phyloP scores from a whole-genome alignment of 345 rosid genomes.

The Leavenworthia alabamica region DNA sequence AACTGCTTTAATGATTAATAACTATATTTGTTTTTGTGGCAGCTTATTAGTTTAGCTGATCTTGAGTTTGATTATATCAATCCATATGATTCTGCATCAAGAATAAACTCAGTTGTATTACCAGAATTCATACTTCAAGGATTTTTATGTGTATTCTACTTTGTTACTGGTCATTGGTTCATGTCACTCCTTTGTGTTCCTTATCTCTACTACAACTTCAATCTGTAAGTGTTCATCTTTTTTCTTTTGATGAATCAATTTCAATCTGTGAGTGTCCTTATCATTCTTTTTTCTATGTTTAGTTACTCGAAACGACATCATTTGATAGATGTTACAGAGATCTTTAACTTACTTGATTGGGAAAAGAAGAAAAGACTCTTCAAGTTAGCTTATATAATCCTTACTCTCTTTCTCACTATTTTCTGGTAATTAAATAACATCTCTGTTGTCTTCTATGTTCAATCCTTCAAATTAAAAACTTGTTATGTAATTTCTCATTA shows the following conservation, averaged over 20 bases:
- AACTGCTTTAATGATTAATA: not conserved
- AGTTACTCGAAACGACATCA: constrained; percentile 63
- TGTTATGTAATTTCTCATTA: constrained; percentile 9
- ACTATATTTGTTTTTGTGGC: constrained; percentile 24
- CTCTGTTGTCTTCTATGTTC: not conserved
- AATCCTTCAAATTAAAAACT: not conserved
- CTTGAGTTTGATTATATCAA: constrained; percentile 73
- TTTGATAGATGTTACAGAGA: constrained; percentile 89
- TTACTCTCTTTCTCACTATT: constrained; percentile 62
- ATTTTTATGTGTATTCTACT: constrained; percentile 40
- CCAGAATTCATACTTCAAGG: constrained; percentile 59
- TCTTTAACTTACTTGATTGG: constrained; percentile 74
- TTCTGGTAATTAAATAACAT: constrained; percentile 50
- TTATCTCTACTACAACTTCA: constrained; percentile 56
- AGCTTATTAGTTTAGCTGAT: constrained; percentile 74
- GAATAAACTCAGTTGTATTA: constrained; percentile 55
- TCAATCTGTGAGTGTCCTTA: constrained; percentile 44
- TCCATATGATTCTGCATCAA: constrained; percentile 64
- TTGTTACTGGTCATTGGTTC: constrained; percentile 62
- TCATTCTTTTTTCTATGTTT: not conserved
- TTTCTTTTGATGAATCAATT: not conserved
- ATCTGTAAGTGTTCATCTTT: constrained; percentile 40
- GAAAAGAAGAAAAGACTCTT: constrained; percentile 88
- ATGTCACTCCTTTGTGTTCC: constrained; percentile 57
- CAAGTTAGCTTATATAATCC: constrained; percentile 66